Base-by-base conservation (phyloP, 257 asterid species). In the Solanum lycopersicoides region DNA sequence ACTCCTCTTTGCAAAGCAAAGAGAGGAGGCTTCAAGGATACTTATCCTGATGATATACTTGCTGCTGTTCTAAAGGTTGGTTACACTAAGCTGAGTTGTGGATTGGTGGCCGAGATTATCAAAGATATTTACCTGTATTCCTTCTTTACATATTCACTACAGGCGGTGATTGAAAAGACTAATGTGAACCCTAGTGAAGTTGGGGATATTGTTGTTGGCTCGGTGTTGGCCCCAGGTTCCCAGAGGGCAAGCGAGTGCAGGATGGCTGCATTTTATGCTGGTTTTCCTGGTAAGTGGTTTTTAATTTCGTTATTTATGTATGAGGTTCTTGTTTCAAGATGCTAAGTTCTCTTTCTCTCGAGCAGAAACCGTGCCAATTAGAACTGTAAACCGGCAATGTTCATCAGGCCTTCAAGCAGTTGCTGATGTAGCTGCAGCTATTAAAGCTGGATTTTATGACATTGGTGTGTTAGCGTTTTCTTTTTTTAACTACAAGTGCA, bases 361-460 rank as follows among this genome's bases (percentile, higher is more conserved):
- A 83, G 91, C 94, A 97, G 99, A 97, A 87, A 96, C 99, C 83
- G 99, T 97, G 56, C 98, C 99, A 86, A 92, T 96, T 83, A 94
- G 99, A 91, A 97, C 99, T 21, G 99, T 97, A 89, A 97, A 97
- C 89, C 91, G 99, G 95, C 99, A 96, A 87, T 97, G 99, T 88
- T 97, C 99, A 47, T 97, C 99, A 88, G 99, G 99, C 66, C 99
- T 97, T 89, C 99, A 97, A 92, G 99, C 99, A 60, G 99, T 97
- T 59, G 99, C 99, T 86, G 99, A 97, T 92, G 99, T 97, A 37
- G 99, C 99, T 90, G 99, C 99, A 77, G 97, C 99, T 83, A 97
- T 97, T 86, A 97, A 93, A 91, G 98, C 99, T 88, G 99, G 99
- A 82, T 97, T 97, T 90, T 97, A 97, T 90, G 99, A 97, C 89